Evolutionary conservation across 1,139 yeast species (phyloP), one percentile per base, ranked within the genome.

Genomic region (Diutina pseudorugosa): DNA sequence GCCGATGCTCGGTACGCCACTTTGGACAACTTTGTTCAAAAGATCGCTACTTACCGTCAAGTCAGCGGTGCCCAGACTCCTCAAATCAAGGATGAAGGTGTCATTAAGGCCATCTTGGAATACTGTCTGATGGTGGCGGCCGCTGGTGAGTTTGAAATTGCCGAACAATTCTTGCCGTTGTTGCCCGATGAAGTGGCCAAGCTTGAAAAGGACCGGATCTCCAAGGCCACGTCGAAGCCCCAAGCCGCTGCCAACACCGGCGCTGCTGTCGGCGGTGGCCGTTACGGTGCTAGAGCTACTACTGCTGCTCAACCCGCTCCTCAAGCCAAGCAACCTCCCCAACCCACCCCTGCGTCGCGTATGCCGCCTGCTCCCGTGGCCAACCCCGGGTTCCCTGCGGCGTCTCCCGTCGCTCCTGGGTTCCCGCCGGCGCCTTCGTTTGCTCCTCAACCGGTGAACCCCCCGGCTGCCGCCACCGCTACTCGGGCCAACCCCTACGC

Each of bases 1-100:
- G 85, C 86, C 53, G 95, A 85, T 58, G 96, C 96, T 20, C 90
- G 91, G 63, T 82, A 85, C 59, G 85, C 81, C 60, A 85, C 96
- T 6, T 75, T 93, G 62, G 84, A 85, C 55, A 83, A 80, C 60
- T 85, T 90, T 64, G 86, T 89, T 54, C 95, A 87, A 64, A 91
- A 91, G 67, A 77, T 90, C 56, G 80, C 90, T 40, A 82, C 87
- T 23, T 87, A 36, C 30, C 42, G 21, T 5, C 9, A 23, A 7
- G 30, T 20, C 4, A 20, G n/a, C 12, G 27, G 45, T n/a, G 25
- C 42, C n/a, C 27, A 19, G 8, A 33, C 47, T 14, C 45, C n/a
- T 3, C 42, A 21, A 36, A 40, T 36, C 49, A n/a, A 18, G 8
- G 44, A 18, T 16, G 44, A 20, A 21, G 23, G 18, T 18, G 44